These are phyloP conservation scores for Lonicera japonica DNA, from an alignment of 129 eudicot genomes.

Conservation along the genomic window DNA sequence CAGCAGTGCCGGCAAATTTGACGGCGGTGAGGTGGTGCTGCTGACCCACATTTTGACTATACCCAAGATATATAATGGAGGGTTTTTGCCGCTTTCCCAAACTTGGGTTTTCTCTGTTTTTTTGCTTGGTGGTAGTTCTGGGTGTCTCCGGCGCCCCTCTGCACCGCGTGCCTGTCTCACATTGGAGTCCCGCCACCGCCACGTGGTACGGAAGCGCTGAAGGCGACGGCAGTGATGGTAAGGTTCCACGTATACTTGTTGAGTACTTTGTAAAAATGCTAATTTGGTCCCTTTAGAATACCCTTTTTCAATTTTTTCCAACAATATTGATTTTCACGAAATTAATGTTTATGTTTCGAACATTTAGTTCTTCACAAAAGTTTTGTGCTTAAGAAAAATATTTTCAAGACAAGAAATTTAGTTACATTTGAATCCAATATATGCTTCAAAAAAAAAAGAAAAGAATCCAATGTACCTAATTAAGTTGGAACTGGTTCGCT, in stretches of 20 bases:
- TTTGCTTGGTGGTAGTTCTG: conserved; percentile 4
- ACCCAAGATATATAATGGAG: conserved; percentile 8
- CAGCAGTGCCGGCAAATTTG: conserved; percentile 25
- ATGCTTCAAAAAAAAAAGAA: too few relatives aligned
- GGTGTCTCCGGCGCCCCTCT: conserved; percentile 28
- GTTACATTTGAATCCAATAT: too few relatives aligned
- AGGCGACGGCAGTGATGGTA: conserved; percentile 94
- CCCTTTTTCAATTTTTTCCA: too few relatives aligned
- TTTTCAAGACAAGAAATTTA: too few relatives aligned
- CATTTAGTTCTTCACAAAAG: too few relatives aligned
- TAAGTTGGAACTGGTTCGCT: too few relatives aligned
- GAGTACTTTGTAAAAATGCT: too few relatives aligned
- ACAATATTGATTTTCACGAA: too few relatives aligned
- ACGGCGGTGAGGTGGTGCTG: conserved; percentile 9
- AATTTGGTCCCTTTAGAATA: too few relatives aligned
- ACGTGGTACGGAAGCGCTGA: conserved; percentile 97
- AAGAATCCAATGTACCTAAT: too few relatives aligned
- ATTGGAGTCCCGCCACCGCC: conserved; percentile 91
- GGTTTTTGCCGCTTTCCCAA: conserved; percentile 10
- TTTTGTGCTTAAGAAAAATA: too few relatives aligned
- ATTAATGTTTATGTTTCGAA: too few relatives aligned
- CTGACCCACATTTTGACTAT: background rate
- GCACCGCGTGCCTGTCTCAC: conserved; percentile 23
- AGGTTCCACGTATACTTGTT: background rate
- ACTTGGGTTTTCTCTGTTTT: conserved; percentile 2